A percentile compares a stretch with the other conserved stretches of the same genome.
Evolutionary conservation across 2,329 filamentous ascomycete species (phyloP).

Genomic region (Beauveria asiatica): DNA sequence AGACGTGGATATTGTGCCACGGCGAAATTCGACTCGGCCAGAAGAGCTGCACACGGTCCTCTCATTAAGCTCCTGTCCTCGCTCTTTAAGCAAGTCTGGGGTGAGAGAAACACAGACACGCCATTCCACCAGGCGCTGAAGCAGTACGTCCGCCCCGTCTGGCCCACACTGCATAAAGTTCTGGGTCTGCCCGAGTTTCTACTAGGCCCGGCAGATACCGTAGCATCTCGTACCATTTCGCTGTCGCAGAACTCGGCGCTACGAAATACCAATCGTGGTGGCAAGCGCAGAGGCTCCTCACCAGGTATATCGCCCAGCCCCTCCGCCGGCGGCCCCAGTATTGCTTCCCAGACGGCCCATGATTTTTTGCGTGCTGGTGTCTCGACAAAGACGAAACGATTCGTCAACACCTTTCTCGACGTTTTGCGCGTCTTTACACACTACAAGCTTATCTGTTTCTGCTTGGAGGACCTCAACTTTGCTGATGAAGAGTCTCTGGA

Average conservation of each 20-base stretch:
- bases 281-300: constrained; percentile 41
- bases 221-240: constrained; percentile 28
- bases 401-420: constrained; percentile 84
- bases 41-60: constrained; percentile 53
- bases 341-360: constrained; percentile 44
- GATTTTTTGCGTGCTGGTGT: constrained; percentile 51
- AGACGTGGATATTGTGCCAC: constrained; percentile 56
- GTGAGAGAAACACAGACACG: constrained; percentile 57
- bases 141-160: constrained; percentile 54
- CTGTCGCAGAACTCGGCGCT: constrained; percentile 24
- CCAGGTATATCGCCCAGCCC: constrained; percentile 35
- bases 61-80: constrained; percentile 57
- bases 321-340: constrained; percentile 26
- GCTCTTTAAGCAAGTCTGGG: constrained; percentile 59
- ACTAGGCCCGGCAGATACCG: constrained; percentile 40
- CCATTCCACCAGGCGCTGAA: constrained; percentile 53
- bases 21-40: constrained; percentile 56
- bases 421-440: constrained; percentile 72
- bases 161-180: constrained; percentile 54
- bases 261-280: constrained; percentile 24
- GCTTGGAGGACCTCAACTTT: constrained; percentile 82
- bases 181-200: constrained; percentile 63
- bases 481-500: constrained; percentile 83
- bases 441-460: constrained; percentile 82
- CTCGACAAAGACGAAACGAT: constrained; percentile 57